Evolutionary conservation across 2,329 filamentous ascomycete genomes (phyloP), one percentile per base, ranked within the genome.

Genomic region (Colletotrichum paranaense): DNA sequence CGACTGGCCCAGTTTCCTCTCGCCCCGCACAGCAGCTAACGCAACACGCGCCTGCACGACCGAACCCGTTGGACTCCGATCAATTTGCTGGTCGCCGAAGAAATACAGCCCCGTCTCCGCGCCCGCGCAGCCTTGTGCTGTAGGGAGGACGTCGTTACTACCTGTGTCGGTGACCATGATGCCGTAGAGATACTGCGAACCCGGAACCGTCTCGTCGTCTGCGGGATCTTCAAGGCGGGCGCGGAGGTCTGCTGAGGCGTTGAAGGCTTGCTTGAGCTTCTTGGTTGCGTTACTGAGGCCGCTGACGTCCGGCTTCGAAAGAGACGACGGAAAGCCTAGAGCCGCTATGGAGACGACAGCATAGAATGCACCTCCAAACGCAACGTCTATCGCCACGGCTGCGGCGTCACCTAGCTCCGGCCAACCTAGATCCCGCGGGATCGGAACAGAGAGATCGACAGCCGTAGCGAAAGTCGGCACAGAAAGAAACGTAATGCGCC

Each of bases 281-380:
- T 73, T 77, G 0, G 83, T 81, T 1, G 81, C 80, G 22, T 75
- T 67, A 28, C 81, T 80, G 56, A 84, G 76, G 11, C 76, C 76
- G 4, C 75, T 73, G 3, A 84, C 49, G 42, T 83, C 76, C 2
- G 84, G 70, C 4, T 74, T 71, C 12, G 56, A 24, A 9, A 84
- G 67, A 0, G 80, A 78, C 6, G 66, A n/a, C 5, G 72, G 12
- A 6, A 86, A 86, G 0, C 85, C 86, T 2, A 87, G 77, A 32
- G 84, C 80, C 1, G 73, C 65, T 0, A 80, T 82, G 4, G 78
- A 57, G 16, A 86, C 77, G 0, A 87, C 62, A 55, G 80, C 80
- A 74, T 84, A 87, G 72, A 85, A 87, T 0, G 84, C 83, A 2
- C 86, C 85, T 0, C 86, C 86, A 60, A 85, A 87, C 30, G 80